phyloP scores from a whole-genome alignment of 441 rosid species.

The Brassica balearica region DNA sequence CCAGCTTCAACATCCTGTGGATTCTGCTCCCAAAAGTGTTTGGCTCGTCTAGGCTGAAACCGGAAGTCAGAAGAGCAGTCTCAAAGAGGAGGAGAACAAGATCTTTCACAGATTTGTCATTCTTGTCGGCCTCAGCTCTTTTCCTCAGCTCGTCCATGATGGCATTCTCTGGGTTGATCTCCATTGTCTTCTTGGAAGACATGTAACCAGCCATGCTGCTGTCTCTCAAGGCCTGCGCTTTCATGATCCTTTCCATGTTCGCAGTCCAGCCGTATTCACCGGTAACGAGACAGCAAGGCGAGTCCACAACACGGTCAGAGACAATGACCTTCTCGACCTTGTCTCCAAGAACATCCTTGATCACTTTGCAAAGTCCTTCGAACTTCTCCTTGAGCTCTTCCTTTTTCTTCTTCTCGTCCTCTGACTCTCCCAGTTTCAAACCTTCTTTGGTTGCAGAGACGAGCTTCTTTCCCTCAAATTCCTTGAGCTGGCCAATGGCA shows the following conservation, averaged over 20 bases:
- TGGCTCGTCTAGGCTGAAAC: conserved; percentile 75
- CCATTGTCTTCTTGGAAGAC: conserved; percentile 78
- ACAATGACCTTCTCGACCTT: conserved; percentile 70
- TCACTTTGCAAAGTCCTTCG: conserved; percentile 76
- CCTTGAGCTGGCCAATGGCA: conserved; percentile 72
- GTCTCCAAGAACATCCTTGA: conserved; percentile 75
- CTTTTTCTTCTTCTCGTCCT: conserved; percentile 67
- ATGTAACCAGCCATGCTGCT: conserved; percentile 74
- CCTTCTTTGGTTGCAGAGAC: conserved; percentile 78
- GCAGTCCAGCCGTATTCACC: conserved; percentile 76
- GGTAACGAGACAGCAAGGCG: conserved; percentile 69
- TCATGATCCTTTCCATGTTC: conserved; percentile 83
- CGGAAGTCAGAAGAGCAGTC: conserved; percentile 70
- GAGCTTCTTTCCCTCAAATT: conserved; percentile 71
- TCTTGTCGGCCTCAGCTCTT: conserved; percentile 65
- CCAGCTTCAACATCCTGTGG: conserved; percentile 76
- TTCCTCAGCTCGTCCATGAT: conserved; percentile 79
- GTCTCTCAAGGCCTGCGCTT: conserved; percentile 73
- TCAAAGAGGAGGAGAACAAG: conserved; percentile 65
- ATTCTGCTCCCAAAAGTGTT: conserved; percentile 75
- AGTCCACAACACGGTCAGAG: conserved; percentile 72
- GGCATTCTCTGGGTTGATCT: conserved; percentile 65
- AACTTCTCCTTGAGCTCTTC: conserved; percentile 63
- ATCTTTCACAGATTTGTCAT: conserved; percentile 74
- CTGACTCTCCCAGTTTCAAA: conserved; percentile 61